These are phyloP conservation scores for Gonapodya sp. DNA, from an alignment of 192 early-diverging fungal species.

Conservation along the genomic window DNA sequence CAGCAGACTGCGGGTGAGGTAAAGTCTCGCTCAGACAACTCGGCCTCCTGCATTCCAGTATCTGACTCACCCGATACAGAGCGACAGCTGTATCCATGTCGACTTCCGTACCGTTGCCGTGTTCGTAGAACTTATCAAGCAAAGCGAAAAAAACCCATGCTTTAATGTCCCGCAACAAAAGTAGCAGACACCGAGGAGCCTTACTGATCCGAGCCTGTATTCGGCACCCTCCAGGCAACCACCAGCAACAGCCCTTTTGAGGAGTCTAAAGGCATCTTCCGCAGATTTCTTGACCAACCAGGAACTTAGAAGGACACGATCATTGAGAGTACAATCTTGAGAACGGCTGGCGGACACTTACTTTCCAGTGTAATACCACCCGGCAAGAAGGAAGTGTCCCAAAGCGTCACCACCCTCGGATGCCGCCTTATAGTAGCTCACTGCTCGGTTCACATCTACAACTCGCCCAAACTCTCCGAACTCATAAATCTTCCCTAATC, in stretches of 20 bases:
- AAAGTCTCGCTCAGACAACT: background rate
- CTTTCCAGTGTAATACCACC: background rate
- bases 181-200: background rate
- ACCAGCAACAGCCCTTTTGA: background rate
- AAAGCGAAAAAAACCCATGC: background rate
- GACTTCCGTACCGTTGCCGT: background rate
- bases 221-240: background rate
- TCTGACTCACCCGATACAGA: background rate
- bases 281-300: background rate
- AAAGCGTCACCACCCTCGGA: background rate
- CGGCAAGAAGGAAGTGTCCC: background rate
- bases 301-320: background rate
- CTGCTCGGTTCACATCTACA: background rate
- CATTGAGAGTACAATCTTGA: background rate
- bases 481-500: background rate
- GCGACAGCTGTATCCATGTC: background rate
- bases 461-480: background rate
- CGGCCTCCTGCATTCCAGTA: background rate
- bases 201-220: background rate
- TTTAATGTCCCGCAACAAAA: background rate
- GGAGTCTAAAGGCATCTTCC: background rate
- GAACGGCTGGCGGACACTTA: background rate
- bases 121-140: background rate
- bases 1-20: background rate
- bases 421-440: background rate